A percentile compares a stretch with the other conserved stretches of the same genome.
phyloP scores from a whole-genome alignment of 2,329 filamentous ascomycete genomes.

The Pseudocercospora musae region DNA sequence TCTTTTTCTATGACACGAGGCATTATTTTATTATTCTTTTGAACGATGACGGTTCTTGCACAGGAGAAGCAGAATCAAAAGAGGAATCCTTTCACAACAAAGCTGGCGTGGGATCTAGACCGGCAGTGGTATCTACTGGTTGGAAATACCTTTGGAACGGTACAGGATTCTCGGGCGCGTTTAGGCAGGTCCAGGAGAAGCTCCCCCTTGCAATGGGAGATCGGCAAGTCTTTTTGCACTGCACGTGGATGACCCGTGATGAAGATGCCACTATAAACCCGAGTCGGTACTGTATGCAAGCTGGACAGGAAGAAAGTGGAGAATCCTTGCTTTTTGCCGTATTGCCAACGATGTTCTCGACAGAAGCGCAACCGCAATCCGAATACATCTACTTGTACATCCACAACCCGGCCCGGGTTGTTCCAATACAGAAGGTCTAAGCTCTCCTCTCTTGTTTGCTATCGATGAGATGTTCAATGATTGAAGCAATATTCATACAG shows the following conservation, averaged over 20 bases:
- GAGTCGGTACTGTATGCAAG: neutral
- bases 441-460: neutral
- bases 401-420: neutral
- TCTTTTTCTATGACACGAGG: slow-evolving; percentile 10
- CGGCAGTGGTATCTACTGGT: neutral
- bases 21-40: neutral
- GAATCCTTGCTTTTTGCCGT: neutral
- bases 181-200: neutral
- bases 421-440: neutral
- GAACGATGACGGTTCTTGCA: neutral
- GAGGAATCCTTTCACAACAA: neutral
- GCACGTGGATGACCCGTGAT: neutral
- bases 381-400: no score
- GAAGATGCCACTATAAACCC: neutral
- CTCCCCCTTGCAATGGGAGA: neutral
- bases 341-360: neutral
- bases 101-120: neutral
- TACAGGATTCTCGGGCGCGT: neutral
- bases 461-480: no score
- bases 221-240: neutral
- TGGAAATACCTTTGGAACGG: neutral
- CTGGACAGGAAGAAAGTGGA: neutral
- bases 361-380: neutral
- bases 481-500: neutral
- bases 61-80: neutral